Percentiles rank a stretch among this genome's conserved stretches.
Evolutionary conservation across 1,284 basidiomycete species (phyloP).

Genomic region (Puccinia coronata): DNA sequence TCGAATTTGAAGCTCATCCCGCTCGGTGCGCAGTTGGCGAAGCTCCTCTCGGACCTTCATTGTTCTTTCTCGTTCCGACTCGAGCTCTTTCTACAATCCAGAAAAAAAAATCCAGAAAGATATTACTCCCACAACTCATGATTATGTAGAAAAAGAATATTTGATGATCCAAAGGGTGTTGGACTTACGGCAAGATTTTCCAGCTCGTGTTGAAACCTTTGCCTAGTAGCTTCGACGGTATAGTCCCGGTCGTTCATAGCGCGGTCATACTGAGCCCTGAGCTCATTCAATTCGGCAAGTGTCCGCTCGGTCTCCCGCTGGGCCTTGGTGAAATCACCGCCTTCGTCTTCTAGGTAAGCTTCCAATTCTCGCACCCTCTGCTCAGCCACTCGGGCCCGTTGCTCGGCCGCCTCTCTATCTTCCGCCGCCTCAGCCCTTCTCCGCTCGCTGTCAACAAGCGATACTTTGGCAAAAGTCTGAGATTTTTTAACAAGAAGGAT

Average conservation of each 20-base stretch:
- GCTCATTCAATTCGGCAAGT: constrained; percentile 73
- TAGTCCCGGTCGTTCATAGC: constrained; percentile 68
- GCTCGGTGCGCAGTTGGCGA: constrained; percentile 72
- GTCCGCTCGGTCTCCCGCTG: constrained; percentile 72
- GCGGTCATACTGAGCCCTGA: constrained; percentile 60
- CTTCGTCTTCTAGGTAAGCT: constrained; percentile 69
- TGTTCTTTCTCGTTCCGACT: constrained; percentile 51
- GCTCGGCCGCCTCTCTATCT: constrained; percentile 66
- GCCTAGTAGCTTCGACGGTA: constrained; percentile 72
- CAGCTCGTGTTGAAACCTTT: constrained; percentile 58
- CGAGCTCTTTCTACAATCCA: constrained; percentile 51
- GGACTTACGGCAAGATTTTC: constrained; percentile 71
- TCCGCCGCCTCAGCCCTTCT: constrained; percentile 63
- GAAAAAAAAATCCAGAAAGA: constrained; percentile 12
- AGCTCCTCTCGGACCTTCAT: constrained; percentile 66
- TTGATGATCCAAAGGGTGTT: too few species aligned
- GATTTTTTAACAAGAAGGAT: background rate
- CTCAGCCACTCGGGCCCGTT: constrained; percentile 65
- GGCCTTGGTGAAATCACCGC: constrained; percentile 71
- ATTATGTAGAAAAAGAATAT: too few species aligned
- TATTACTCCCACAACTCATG: too few species aligned
- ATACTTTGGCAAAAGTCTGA: constrained; percentile 50
- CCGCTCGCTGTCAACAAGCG: constrained; percentile 51
- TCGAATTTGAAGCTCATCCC: constrained; percentile 72
- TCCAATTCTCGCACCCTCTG: constrained; percentile 68